These are phyloP conservation scores for Fusarium sp. DNA, from an alignment of 2,329 filamentous ascomycete species.

Conservation along the genomic window DNA sequence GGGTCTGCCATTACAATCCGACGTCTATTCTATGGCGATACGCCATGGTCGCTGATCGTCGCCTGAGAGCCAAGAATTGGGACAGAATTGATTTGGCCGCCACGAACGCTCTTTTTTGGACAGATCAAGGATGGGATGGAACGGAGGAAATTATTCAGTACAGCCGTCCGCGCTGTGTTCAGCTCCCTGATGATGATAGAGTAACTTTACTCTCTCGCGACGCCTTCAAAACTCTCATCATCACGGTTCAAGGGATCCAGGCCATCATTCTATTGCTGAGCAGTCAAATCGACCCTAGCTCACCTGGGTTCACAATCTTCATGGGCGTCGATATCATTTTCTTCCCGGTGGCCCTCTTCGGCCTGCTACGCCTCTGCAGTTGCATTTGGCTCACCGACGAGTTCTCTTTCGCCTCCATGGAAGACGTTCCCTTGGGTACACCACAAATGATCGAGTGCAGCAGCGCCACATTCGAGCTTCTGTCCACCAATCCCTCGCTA, in stretches of 20 bases:
- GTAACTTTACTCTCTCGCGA: not conserved
- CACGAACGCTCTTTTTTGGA: conserved; percentile 25
- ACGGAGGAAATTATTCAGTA: conserved; percentile 11
- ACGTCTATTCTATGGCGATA: conserved; percentile 31
- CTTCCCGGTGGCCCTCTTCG: conserved; percentile 13
- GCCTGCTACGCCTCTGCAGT: conserved; percentile 10
- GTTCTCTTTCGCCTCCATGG: not conserved
- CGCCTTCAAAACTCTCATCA: conserved; percentile 2
- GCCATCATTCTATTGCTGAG: not conserved
- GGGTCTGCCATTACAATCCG: conserved; percentile 26
- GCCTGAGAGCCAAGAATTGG: conserved; percentile 12
- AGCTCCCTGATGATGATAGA: not conserved
- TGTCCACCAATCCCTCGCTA: not conserved
- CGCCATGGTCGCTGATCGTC: conserved; percentile 7
- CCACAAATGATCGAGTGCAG: not conserved
- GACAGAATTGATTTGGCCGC: conserved; percentile 9
- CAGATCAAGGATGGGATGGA: conserved; percentile 22
- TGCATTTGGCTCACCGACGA: conserved; percentile 7
- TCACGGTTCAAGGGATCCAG: conserved; percentile 6
- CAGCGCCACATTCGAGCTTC: not conserved
- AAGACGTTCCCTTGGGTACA: not conserved
- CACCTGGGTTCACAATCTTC: not conserved
- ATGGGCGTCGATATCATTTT: conserved; percentile 25
- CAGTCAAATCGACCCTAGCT: not conserved
- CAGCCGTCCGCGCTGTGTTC: not conserved